Base-by-base conservation (phyloP, 805 yeast genomes). In the Ogataea parapolymorpha region DNA sequence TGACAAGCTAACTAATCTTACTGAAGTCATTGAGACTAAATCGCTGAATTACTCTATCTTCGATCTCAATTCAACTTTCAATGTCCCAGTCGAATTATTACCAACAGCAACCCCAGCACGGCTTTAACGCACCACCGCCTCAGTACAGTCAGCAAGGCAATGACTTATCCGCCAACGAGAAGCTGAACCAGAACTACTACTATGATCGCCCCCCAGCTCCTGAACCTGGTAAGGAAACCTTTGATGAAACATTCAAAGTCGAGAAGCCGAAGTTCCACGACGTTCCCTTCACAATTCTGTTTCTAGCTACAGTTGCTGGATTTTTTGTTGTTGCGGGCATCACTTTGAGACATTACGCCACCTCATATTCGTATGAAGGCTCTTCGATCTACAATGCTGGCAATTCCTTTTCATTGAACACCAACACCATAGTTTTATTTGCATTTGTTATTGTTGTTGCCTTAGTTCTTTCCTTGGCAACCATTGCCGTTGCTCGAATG, bases 401-500 rank as follows among this genome's bases (percentile, higher is more conserved):
- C 6, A 68, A 74, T 39, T 58, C 73, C n/a, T 82, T 84, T 53
- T 75, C 89, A 0, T 60, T 87, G 60, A 80, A 83, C 64, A 77
- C 95, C 18, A 84, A 84, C 57, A 82, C 95, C 5, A 75, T 84
- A 8, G 70, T 87, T 32, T 62, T 88, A 53, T 76, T 85, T 57
- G 77, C 79, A 1, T 83, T 86, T 56, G 75, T 80, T 12, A 72
- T 80, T 38, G 77, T 75, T 11, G 67, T 84, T 6, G 73, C 85
- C 0, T 57, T 86, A 23, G 75, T 77, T 2, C 62, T 85, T 22
- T 75, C 95, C 0, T 38, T 70, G 2, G 46, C 70, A 3, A 79
- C 87, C 30, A 70, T 85, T 37, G 46, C 71, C 1, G 63, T 77
- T 44, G 95, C 95, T 4, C 67, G 89, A 51, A 45, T 73, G 45